These are phyloP conservation scores for Phytophthora hybrid DNA, from an alignment of 352 stramenopile genomes.

Conservation along the genomic window DNA sequence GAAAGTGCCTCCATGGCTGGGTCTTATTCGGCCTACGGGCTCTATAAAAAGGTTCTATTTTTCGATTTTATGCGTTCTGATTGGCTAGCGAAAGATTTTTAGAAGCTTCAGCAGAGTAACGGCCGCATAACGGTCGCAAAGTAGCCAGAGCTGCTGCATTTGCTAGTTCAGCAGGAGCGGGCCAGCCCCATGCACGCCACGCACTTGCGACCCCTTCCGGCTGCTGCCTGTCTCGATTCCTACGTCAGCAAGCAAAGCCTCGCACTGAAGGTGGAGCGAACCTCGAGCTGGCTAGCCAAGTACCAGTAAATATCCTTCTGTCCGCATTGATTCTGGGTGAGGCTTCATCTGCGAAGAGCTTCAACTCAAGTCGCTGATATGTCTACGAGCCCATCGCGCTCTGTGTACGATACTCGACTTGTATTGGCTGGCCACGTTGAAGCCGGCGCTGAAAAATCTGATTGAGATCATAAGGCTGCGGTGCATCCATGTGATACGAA, in stretches of 20 bases:
- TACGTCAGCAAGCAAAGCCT: background rate
- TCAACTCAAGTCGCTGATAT: slow-evolving; percentile 37
- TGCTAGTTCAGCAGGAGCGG: background rate
- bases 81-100: slow-evolving; percentile 24
- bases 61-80: slow-evolving; percentile 12
- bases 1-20: slow-evolving; percentile 20
- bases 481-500: slow-evolving; percentile 16
- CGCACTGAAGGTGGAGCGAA: background rate
- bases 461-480: slow-evolving; percentile 13
- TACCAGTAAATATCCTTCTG: background rate
- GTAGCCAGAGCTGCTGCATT: slow-evolving; percentile 7
- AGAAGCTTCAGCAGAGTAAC: slow-evolving; percentile 20
- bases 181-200: background rate
- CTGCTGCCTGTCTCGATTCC: slow-evolving; percentile 26
- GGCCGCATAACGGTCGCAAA: slow-evolving; percentile 16
- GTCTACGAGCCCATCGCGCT: background rate
- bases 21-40: slow-evolving; percentile 31
- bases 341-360: slow-evolving; percentile 4
- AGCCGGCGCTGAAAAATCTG: slow-evolving; percentile 16
- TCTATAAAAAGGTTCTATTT: slow-evolving; percentile 43
- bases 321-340: slow-evolving; percentile 16
- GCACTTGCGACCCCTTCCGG: slow-evolving; percentile 6
- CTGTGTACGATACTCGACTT: slow-evolving; percentile 9
- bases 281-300: slow-evolving; percentile 1
- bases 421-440: background rate